A percentile compares a stretch with the other conserved stretches of the same genome.
Conservation (phyloP, 768 basidiomycete species). For the Sarcodon sp. region DNA sequence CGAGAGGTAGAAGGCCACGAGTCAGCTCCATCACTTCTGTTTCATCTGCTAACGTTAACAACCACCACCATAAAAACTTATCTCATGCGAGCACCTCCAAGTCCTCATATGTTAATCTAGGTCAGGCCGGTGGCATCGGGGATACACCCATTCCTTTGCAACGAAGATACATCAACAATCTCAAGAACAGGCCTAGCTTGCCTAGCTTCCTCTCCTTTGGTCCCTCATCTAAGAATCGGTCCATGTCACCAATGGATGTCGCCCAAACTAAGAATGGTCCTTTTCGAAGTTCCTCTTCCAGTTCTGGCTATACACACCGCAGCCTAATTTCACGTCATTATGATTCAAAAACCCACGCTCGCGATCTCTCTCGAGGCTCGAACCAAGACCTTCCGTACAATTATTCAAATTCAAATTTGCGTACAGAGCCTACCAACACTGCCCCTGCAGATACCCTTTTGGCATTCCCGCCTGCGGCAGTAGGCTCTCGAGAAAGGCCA, state of each 20-base stretch:
- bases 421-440: conserved; percentile 6
- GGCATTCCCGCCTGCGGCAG: conserved; percentile 5
- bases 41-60: conserved; percentile 25
- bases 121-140: conserved; percentile 47
- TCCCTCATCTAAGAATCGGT: conserved; percentile 12
- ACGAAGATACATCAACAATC: conserved; percentile 13
- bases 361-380: no score
- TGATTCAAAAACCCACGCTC: neutral
- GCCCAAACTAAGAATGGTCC: conserved; percentile 7
- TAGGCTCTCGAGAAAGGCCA: conserved; percentile 6
- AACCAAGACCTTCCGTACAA: no score
- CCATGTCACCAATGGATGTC: conserved; percentile 13
- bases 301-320: neutral
- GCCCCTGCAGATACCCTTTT: conserved; percentile 6
- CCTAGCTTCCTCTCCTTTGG: conserved; percentile 40
- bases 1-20: conserved; percentile 4
- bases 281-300: conserved; percentile 3
- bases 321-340: neutral
- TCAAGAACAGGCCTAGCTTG: conserved; percentile 29
- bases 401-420: no score
- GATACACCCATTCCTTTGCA: conserved; percentile 37
- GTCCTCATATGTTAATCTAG: conserved; percentile 30
- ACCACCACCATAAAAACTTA: conserved; percentile 24
- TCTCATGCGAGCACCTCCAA: conserved; percentile 13
- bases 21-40: conserved; percentile 27